Evolutionary conservation across 345 rosid genomes (phyloP).

Genomic region (Gossypioides kirkii): DNA sequence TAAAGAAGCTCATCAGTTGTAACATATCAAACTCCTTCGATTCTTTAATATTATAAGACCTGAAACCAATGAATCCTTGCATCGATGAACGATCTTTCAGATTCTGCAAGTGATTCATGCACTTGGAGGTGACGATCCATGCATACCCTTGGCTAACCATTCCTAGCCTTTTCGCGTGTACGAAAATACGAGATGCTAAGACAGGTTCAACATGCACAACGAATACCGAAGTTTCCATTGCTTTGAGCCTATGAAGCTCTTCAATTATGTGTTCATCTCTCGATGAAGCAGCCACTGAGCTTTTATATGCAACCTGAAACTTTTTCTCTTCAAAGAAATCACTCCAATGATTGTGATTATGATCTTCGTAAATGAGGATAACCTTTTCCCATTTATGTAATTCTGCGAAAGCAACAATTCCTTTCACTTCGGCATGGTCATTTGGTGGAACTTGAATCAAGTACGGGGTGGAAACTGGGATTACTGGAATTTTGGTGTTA

Average conservation of each 20-base stretch:
- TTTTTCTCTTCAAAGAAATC: neutral
- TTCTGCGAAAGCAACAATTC: constrained; percentile 14
- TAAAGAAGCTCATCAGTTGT: neutral
- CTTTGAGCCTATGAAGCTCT: constrained; percentile 10
- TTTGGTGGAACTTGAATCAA: constrained; percentile 20
- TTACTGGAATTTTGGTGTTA: neutral
- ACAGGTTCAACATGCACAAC: constrained; percentile 19
- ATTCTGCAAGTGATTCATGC: constrained; percentile 2
- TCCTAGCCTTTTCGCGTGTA: constrained; percentile 21
- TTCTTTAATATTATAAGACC: constrained; percentile 19
- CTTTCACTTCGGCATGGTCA: constrained; percentile 18
- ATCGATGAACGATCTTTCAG: neutral
- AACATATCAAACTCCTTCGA: constrained; percentile 1
- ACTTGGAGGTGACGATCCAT: constrained; percentile 32
- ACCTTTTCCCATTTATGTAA: constrained; percentile 24
- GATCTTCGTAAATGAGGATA: constrained; percentile 25
- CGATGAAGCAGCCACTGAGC: constrained; percentile 18
- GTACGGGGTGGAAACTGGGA: constrained; percentile 10
- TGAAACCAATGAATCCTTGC: constrained; percentile 42
- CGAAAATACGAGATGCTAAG: constrained; percentile 22
- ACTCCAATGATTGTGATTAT: neutral
- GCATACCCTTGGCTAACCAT: constrained; percentile 32
- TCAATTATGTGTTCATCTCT: neutral
- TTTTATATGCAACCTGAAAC: constrained; percentile 12
- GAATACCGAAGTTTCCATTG: constrained; percentile 16